These are phyloP conservation scores for Penicillium sclerotigenum DNA, from an alignment of 2,329 filamentous ascomycete genomes.

Conservation along the genomic window DNA sequence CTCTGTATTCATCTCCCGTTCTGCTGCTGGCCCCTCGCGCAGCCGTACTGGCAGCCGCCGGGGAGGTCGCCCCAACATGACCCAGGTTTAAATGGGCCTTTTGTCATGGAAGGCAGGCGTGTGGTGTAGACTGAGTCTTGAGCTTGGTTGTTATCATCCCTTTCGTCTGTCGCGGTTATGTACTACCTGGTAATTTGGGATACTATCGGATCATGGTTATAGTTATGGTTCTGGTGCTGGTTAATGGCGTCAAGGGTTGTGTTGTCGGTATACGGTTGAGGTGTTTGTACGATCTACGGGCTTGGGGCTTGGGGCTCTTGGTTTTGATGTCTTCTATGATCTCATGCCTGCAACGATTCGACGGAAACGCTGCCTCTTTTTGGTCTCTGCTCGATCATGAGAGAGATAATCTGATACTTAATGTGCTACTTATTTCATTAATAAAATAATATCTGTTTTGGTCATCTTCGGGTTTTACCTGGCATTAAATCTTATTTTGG, in stretches of 20 bases:
- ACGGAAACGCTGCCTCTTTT: neutral
- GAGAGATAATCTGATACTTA: neutral
- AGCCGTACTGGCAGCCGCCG: constrained; percentile 32
- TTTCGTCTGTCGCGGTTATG: neutral
- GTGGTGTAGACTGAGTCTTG: neutral
- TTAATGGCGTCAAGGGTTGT: neutral
- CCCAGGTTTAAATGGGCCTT: constrained; percentile 40
- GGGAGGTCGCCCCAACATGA: constrained; percentile 40
- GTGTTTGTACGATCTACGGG: neutral
- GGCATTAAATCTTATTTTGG: neutral
- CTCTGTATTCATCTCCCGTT: constrained; percentile 38
- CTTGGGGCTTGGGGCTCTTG: neutral
- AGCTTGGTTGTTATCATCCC: neutral
- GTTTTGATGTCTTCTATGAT: neutral
- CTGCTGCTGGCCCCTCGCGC: constrained; percentile 34
- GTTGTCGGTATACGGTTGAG: neutral
- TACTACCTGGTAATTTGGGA: constrained; percentile 3
- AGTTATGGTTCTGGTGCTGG: neutral
- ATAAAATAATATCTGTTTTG: constrained; percentile 8
- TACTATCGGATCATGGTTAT: neutral
- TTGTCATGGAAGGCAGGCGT: neutral
- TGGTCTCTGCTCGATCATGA: neutral
- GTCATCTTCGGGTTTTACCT: neutral
- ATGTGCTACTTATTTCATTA: constrained; percentile 6
- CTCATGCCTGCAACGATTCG: constrained; percentile 1